Conservation (phyloP, 345 rosid species). For the Salix brachista region DNA sequence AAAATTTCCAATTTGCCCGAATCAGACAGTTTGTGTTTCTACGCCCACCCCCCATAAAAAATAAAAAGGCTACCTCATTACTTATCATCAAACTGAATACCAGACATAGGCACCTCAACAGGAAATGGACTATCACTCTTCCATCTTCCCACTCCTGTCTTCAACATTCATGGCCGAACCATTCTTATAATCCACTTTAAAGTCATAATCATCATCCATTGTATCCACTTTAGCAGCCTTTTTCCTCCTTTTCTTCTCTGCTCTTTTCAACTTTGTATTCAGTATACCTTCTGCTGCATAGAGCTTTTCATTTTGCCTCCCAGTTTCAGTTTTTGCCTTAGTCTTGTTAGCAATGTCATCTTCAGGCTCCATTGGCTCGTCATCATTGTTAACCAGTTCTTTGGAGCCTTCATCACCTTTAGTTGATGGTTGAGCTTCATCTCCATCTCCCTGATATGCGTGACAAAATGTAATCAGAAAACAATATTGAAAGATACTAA, state of each 20-base stretch:
- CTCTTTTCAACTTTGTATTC: conserved; percentile 61
- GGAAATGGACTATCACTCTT: conserved; percentile 23
- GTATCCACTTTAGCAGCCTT: conserved; percentile 45
- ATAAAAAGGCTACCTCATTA: not conserved
- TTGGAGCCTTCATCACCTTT: conserved; percentile 22
- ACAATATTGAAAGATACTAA: not conserved
- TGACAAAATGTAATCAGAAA: not conserved
- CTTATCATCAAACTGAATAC: conserved; percentile 39
- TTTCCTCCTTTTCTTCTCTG: conserved; percentile 79
- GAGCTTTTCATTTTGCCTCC: conserved; percentile 68
- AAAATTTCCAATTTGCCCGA: conserved; percentile 1
- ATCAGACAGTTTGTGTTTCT: not conserved
- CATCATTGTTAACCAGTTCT: conserved; percentile 25
- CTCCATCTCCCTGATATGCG: conserved; percentile 37
- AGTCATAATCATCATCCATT: conserved; percentile 25
- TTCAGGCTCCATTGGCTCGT: conserved; percentile 41
- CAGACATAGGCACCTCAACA: conserved; percentile 50
- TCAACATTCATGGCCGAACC: no score
- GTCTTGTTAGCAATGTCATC: conserved; percentile 30
- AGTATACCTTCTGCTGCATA: conserved; percentile 66
- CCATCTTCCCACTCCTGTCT: not conserved
- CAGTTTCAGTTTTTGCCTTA: conserved; percentile 34
- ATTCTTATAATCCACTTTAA: no score
- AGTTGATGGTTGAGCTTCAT: conserved; percentile 19
- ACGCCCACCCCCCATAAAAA: not conserved